Percentiles rank a stretch among this genome's conserved stretches.
These are phyloP conservation scores for Apiospora koreana DNA, from an alignment of 2,329 filamentous ascomycete species.

Conservation along the genomic window DNA sequence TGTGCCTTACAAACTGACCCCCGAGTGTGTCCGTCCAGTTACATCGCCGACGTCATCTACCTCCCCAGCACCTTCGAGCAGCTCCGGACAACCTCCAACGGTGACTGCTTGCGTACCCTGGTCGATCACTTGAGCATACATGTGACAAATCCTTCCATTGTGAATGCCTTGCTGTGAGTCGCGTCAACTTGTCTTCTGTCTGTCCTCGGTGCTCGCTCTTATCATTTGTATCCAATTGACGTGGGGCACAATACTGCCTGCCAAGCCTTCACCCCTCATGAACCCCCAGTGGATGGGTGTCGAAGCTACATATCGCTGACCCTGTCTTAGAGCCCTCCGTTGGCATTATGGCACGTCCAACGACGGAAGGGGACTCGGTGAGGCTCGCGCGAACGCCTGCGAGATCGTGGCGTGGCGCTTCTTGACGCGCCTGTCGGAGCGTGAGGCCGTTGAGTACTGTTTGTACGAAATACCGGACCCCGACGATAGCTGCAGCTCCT, in stretches of 20 bases:
- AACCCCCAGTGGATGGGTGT: not conserved
- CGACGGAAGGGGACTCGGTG: conserved; percentile 65
- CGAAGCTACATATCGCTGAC: not conserved
- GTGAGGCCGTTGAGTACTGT: conserved; percentile 73
- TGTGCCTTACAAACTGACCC: not conserved
- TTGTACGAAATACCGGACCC: conserved; percentile 68
- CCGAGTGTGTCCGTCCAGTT: conserved; percentile 44
- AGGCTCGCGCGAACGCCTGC: conserved; percentile 71
- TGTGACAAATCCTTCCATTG: conserved; percentile 68
- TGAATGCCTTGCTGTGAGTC: conserved; percentile 72
- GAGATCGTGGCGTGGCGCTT: conserved; percentile 84
- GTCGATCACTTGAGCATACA: conserved; percentile 64
- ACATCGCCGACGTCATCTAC: conserved; percentile 62
- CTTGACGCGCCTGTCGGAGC: conserved; percentile 68
- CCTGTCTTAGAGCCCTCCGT: conserved; percentile 62
- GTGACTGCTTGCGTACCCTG: conserved; percentile 56
- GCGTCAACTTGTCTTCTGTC: not conserved
- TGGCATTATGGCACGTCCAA: conserved; percentile 72
- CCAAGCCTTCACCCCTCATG: not conserved
- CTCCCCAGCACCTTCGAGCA: conserved; percentile 74
- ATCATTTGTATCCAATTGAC: not conserved
- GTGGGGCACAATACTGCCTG: not conserved
- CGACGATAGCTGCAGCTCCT: conserved; percentile 18
- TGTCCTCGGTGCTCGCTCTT: too few species aligned
- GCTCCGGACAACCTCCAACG: conserved; percentile 65